Base-by-base conservation (phyloP, 2,329 filamentous ascomycete genomes). In the Fusarium armeniacum region DNA sequence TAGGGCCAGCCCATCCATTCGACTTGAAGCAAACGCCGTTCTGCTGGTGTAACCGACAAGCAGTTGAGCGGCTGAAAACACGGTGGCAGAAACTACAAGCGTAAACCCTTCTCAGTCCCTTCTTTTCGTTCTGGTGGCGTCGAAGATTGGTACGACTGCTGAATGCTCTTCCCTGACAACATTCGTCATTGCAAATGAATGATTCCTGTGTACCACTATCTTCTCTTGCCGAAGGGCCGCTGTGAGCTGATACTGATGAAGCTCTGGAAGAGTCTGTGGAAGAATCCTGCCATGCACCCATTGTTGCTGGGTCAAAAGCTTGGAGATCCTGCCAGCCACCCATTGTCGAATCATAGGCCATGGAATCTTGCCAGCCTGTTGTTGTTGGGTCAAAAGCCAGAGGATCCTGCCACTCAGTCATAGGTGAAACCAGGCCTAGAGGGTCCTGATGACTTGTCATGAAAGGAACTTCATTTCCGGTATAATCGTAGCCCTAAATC, bases 71-170 rank as follows among this genome's bases (percentile, higher is more conserved):
- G 9, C 30, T 55, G 30, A 46, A 55, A 30, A 46, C 52, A 2
- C 52, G 52, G 18, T 55, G 40, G 32, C 52, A 55, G 22, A 55
- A 36, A 13, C 40, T 55, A 18, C 40, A 46, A 12, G 40, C 52
- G 13, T 55, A 55, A 20, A 55, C 40, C 22, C 52, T 45, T 46
- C 52, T 36, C 22, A 46, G 9, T 30, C 40, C 52, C 13, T 55
- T 55, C 18, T 22, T 45, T 30, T 55, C 52, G 40, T 55, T 55
- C 40, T 55, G 30, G 22, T 55, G 52, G 18, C 52, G 52, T 36
- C 52, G 52, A 36, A 55, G 52, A 26, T 55, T 55, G 40, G 52
- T 40, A 36, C 52, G 52, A 4, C 52, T 55, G 52, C 52, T 55
- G 30, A 55, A 55, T 4, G 40, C 28, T 46, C 52, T 55, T 36